Base-by-base conservation (phyloP, 108 stramenopile genomes). In the Hondaea fermentalgiana region DNA sequence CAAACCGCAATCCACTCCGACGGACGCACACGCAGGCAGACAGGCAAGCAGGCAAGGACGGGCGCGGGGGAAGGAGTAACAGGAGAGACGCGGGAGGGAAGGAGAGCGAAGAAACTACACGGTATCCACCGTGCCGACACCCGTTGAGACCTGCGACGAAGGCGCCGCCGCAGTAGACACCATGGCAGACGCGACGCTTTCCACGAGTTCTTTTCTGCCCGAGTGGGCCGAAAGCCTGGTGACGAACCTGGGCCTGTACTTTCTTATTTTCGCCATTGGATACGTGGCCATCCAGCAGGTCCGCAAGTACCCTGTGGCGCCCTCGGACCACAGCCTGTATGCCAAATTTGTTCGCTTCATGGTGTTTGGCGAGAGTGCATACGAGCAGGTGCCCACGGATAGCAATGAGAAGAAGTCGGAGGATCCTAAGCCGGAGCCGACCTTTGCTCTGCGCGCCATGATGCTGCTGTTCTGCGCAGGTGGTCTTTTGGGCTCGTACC, bases 401-500 rank as follows among this genome's bases (percentile, higher is more conserved):
- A 17, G 14, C 17, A 12, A 8, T 12, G 76, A 47, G 43, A 28
- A 53, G 12, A 53, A 47, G 49, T 14, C 12, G 6, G 76, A 21
- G n/a, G 76, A 21, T 53, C 76, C 76, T 16, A 83, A 83, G 51
- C 23, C 45, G n/a, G 76, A 47, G 76, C 76, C 76, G 19, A 28
- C 49, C 10, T 83, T 83, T 47, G 45, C 76, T 6, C 45, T 83
- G 45, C 45, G 51, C 25, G 76, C 76, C 58, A n/a, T 88, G 45
- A n/a, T 83, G 51, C 51, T 83, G 19, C 8, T 53, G 45, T 83
- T 28, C 64, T 96, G 96, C 87, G 94, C 95, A 72, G 55, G 90
- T 10, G 97, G 97, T n/a, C 93, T 98, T 19, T 96, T 96, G 76
- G 91, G 94, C 4, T 96, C 96, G 21, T 98, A 97, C 90, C 87